A percentile compares a stretch with the other conserved stretches of the same genome.
Conservation (phyloP, 164 flowering plant species). For the Brasenia schreberi region DNA sequence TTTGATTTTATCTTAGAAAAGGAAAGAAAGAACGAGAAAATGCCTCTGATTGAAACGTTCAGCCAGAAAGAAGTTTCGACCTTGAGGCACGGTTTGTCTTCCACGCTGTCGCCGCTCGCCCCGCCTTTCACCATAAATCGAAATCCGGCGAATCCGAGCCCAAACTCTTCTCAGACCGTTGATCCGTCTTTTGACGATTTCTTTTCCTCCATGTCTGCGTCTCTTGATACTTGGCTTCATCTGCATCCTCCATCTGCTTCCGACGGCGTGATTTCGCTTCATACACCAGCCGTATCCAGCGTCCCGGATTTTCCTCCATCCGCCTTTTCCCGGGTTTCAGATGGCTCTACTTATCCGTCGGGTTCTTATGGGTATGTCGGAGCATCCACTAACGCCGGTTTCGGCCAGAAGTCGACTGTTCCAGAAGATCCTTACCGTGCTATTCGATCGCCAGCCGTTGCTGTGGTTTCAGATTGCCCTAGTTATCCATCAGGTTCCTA, state of each 20-base stretch:
- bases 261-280: no score
- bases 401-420: no score
- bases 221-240: conserved; percentile 5
- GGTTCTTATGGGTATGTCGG: no score
- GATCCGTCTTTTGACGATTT: not conserved
- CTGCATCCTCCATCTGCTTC: conserved; percentile 1
- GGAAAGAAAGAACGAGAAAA: not conserved
- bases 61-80: not conserved
- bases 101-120: conserved; percentile 6
- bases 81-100: conserved; percentile 3
- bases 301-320: not conserved
- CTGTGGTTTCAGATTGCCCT: no score
- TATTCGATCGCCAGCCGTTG: no score
- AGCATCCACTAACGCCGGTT: no score
- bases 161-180: not conserved
- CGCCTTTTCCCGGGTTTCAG: no score
- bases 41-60: not conserved
- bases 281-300: no score
- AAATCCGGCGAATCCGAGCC: conserved; percentile 1
- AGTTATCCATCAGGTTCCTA: no score
- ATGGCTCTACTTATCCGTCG: no score
- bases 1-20: no score
- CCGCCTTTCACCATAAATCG: conserved; percentile 10
- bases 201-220: not conserved
- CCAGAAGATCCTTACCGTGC: no score